These are phyloP conservation scores for Podospora didyma DNA, from an alignment of 495 filamentous ascomycete genomes.

Conservation along the genomic window DNA sequence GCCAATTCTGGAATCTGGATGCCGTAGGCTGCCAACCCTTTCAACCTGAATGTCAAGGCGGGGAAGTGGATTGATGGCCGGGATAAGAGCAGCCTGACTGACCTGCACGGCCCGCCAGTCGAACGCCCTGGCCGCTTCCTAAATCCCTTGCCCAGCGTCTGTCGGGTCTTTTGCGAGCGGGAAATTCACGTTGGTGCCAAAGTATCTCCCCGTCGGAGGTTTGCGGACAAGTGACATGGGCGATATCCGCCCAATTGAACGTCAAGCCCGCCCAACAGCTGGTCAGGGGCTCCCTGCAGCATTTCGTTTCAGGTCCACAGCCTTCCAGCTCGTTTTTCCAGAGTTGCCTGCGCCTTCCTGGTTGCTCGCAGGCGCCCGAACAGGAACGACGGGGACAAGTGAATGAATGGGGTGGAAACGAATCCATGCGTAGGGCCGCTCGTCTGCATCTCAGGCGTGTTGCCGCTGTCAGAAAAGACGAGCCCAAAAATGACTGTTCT, in stretches of 20 bases:
- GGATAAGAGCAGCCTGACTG: too few relatives aligned
- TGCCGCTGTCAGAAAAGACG: not conserved
- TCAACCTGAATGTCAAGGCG: not conserved
- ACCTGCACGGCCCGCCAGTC: not conserved
- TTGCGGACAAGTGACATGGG: not conserved
- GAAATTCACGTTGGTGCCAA: not conserved
- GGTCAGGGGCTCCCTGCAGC: not conserved
- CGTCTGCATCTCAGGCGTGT: not conserved
- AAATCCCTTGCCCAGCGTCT: not conserved
- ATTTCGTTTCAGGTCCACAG: not conserved
- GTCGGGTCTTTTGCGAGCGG: not conserved
- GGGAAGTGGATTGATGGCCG: not conserved
- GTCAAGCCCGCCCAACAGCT: not conserved
- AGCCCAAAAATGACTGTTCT: not conserved
- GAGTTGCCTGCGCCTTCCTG: not conserved
- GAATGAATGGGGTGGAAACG: not conserved
- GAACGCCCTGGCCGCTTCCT: not conserved
- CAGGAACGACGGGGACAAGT: not conserved
- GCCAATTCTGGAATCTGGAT: not conserved
- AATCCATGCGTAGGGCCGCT: not conserved
- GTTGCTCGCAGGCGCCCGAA: not conserved
- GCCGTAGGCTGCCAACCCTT: not conserved
- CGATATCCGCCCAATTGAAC: not conserved
- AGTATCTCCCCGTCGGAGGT: not conserved
- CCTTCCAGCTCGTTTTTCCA: not conserved